Percentiles rank a stretch among this genome's conserved stretches.
phyloP scores from a whole-genome alignment of 495 filamentous ascomycete genomes.

The Daldinia loculata region DNA sequence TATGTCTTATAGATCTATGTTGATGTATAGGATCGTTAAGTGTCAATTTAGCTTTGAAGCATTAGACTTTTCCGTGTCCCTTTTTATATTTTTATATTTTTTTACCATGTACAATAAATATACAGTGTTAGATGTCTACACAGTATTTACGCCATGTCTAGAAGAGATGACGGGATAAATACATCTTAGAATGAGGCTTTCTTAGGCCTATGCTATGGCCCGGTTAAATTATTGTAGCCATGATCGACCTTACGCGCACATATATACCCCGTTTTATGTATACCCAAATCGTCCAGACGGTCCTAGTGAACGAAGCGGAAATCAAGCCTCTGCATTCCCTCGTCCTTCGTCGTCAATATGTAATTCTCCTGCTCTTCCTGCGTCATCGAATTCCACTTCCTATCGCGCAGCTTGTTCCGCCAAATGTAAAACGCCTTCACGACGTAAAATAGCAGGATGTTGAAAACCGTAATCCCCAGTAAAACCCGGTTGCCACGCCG shows the following conservation, averaged over 20 bases:
- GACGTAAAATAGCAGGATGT: conserved; percentile 47
- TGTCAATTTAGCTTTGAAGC: background rate
- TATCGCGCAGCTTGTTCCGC: conserved; percentile 47
- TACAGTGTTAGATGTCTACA: too few relatives aligned
- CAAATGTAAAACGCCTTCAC: conserved; percentile 54
- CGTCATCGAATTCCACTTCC: conserved; percentile 51
- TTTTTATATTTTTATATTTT: too few relatives aligned
- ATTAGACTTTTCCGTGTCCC: background rate
- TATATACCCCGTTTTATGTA: background rate
- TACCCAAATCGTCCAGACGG: background rate
- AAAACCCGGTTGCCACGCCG: conserved; percentile 60
- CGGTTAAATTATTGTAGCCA: too few relatives aligned
- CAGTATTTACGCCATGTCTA: too few relatives aligned
- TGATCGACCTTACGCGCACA: background rate
- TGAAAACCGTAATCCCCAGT: conserved; percentile 55
- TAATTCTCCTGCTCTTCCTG: conserved; percentile 50
- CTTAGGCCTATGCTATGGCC: background rate
- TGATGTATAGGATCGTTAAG: background rate
- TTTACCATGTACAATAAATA: too few relatives aligned
- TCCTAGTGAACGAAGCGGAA: conserved; percentile 32
- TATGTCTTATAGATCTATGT: too few relatives aligned
- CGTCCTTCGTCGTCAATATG: conserved; percentile 32
- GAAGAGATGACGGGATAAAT: background rate
- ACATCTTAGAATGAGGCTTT: background rate
- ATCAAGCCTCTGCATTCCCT: conserved; percentile 38